These are phyloP conservation scores for Kazachstania psychrophila DNA, from an alignment of 805 yeast species.

Conservation along the genomic window DNA sequence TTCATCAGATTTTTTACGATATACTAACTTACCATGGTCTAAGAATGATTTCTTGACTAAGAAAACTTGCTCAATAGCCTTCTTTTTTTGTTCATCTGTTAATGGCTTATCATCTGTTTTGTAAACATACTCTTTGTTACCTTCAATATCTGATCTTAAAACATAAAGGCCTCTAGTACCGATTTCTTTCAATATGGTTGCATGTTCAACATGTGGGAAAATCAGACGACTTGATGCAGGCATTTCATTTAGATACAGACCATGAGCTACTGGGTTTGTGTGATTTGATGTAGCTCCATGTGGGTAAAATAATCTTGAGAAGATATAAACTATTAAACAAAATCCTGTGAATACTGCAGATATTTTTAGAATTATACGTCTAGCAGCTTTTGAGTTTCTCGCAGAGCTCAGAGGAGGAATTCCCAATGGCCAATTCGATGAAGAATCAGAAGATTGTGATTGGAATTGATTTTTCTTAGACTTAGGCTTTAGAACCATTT, in stretches of 20 bases:
- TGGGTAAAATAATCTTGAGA: slow-evolving; percentile 12
- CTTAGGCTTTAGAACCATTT: slow-evolving; percentile 27
- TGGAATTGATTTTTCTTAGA: slow-evolving; percentile 11
- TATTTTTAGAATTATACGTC: background rate
- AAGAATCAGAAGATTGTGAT: background rate
- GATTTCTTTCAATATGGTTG: slow-evolving; percentile 49
- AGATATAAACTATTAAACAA: slow-evolving; percentile 8
- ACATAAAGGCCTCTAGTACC: slow-evolving; percentile 44
- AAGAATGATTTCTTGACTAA: slow-evolving; percentile 49
- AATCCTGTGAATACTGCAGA: slow-evolving; percentile 6
- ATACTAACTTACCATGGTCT: slow-evolving; percentile 52
- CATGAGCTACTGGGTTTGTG: slow-evolving; percentile 32
- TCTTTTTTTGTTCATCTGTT: slow-evolving; percentile 30
- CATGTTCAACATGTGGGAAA: slow-evolving; percentile 69
- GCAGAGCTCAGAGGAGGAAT: slow-evolving; percentile 8
- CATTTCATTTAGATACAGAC: slow-evolving; percentile 37
- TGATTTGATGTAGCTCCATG: slow-evolving; percentile 4
- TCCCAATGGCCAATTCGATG: slow-evolving; percentile 10
- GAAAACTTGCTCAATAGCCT: slow-evolving; percentile 28
- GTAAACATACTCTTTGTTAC: slow-evolving; percentile 31
- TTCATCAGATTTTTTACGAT: slow-evolving; percentile 23
- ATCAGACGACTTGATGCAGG: slow-evolving; percentile 45
- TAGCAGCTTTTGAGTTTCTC: slow-evolving; percentile 1
- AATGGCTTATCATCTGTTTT: slow-evolving; percentile 34
- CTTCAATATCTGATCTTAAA: slow-evolving; percentile 39